Evolutionary conservation across 2,329 filamentous ascomycete species (phyloP).

Genomic region (Pseudogymnoascus sp.): DNA sequence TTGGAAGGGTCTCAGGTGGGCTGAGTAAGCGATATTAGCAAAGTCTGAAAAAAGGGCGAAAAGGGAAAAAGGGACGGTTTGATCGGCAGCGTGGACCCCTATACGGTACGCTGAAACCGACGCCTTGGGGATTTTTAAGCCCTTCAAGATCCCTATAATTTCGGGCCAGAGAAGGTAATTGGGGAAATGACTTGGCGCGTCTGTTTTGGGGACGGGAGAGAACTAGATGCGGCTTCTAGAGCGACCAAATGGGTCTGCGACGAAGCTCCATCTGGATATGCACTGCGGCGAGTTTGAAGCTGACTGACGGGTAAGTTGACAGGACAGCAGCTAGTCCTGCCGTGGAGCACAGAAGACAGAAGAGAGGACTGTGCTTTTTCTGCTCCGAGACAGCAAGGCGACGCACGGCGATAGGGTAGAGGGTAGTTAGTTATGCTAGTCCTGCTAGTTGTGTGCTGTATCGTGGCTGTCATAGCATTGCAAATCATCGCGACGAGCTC

Average conservation of each 20-base stretch:
- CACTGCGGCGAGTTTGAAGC: background rate
- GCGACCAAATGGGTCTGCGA: background rate
- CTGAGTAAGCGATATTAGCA: conserved; percentile 1
- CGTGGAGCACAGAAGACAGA: background rate
- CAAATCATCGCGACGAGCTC: background rate
- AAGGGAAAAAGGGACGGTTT: background rate
- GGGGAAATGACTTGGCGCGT: background rate
- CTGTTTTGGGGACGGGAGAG: background rate
- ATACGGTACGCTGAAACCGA: background rate
- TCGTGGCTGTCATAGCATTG: background rate
- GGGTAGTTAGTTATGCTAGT: too few species aligned
- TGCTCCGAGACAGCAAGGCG: background rate
- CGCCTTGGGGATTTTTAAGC: background rate
- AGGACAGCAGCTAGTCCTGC: background rate
- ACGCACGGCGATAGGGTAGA: background rate
- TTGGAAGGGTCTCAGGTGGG: background rate
- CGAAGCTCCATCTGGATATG: background rate
- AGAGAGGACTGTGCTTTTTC: background rate
- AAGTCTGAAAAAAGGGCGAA: background rate
- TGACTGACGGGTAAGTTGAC: background rate
- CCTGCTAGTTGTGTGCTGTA: background rate
- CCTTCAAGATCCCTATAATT: background rate
- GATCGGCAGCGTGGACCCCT: conserved; percentile 3
- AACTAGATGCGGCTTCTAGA: background rate
- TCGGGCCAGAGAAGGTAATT: conserved; percentile 1